These are phyloP conservation scores for Mortierella sp. DNA, from an alignment of 371 early-diverging fungal species.

Conservation along the genomic window DNA sequence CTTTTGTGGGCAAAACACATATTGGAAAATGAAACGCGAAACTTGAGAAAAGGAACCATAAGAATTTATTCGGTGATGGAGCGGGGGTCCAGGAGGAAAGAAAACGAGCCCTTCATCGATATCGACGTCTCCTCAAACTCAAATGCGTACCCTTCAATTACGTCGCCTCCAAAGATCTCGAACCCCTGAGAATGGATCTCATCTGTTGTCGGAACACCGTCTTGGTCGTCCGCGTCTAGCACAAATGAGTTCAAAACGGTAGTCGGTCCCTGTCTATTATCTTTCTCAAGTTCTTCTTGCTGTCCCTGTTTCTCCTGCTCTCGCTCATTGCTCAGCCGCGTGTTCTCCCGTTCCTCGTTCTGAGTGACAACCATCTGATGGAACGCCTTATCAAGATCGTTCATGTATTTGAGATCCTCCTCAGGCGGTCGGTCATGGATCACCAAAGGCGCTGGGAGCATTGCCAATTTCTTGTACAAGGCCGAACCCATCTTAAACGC, in stretches of 20 bases:
- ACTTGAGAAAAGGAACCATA: background rate
- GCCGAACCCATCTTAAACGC: slow-evolving; percentile 43
- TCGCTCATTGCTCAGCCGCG: background rate
- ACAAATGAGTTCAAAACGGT: background rate
- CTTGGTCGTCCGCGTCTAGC: background rate
- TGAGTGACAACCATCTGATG: slow-evolving; percentile 34
- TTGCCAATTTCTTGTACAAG: slow-evolving; percentile 29
- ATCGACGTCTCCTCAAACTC: background rate
- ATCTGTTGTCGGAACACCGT: background rate
- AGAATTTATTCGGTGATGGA: background rate
- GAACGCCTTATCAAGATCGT: slow-evolving; percentile 37
- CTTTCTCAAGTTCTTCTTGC: background rate
- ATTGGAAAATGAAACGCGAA: background rate
- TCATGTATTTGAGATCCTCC: slow-evolving; percentile 35
- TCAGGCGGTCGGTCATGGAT: slow-evolving; percentile 44
- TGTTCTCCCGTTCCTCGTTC: slow-evolving; percentile 19
- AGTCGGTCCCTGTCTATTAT: background rate
- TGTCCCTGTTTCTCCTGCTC: background rate
- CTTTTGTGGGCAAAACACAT: background rate
- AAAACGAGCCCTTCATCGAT: slow-evolving; percentile 6
- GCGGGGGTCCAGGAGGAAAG: background rate
- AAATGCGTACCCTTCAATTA: slow-evolving; percentile 2
- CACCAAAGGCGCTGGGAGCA: slow-evolving; percentile 38
- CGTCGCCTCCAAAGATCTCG: slow-evolving; percentile 2
- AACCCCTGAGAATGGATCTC: background rate